Percentiles rank a stretch among this genome's conserved stretches.
Evolutionary conservation across 371 early-diverging fungal species (phyloP).

Genomic region (Mucor racemosus): DNA sequence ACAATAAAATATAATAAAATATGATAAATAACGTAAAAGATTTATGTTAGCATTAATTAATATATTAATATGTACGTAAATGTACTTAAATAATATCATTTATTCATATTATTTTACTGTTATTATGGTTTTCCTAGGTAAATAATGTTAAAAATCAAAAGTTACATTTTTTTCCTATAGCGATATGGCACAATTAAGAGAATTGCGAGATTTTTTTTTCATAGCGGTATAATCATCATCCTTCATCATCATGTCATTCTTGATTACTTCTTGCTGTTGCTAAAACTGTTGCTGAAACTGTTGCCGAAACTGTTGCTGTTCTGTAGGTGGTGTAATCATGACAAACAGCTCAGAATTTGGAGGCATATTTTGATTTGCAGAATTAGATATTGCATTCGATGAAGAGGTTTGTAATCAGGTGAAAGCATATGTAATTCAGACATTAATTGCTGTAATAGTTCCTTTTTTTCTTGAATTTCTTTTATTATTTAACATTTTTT

Average conservation of each 20-base stretch:
- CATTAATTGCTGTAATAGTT: background rate
- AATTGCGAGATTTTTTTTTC: too few species aligned
- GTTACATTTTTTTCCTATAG: too few species aligned
- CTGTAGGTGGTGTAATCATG: background rate
- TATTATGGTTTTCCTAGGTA: too few species aligned
- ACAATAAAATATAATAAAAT: too few species aligned
- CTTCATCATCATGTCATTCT: conserved; percentile 3
- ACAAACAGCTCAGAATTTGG: background rate
- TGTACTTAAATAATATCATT: too few species aligned
- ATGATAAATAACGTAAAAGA: too few species aligned
- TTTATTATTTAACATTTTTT: background rate
- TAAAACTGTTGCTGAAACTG: too few species aligned
- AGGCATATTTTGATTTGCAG: background rate
- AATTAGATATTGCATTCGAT: background rate
- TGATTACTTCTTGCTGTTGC: background rate
- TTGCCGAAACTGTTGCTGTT: background rate
- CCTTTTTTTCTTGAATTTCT: background rate
- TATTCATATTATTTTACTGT: too few species aligned
- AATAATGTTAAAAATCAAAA: too few species aligned
- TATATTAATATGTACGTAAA: too few species aligned
- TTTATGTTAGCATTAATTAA: too few species aligned
- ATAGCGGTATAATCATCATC: conserved; percentile 18
- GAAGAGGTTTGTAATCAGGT: conserved; percentile 8
- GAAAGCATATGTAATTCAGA: conserved; percentile 1
- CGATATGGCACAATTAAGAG: too few species aligned